phyloP scores from a whole-genome alignment of 352 stramenopile species.

The Phytophthora pisi region DNA sequence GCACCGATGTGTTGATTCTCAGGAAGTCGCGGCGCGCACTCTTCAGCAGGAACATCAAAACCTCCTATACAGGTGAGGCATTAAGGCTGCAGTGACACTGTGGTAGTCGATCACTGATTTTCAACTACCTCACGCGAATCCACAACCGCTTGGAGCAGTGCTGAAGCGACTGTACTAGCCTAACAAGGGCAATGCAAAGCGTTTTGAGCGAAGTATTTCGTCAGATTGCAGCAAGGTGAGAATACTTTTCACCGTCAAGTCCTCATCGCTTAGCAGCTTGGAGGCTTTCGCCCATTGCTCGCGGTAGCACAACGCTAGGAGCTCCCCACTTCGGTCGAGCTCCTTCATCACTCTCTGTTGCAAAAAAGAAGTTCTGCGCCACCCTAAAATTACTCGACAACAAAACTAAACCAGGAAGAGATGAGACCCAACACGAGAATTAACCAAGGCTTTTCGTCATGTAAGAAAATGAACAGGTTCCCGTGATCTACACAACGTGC shows the following conservation, averaged over 20 bases:
- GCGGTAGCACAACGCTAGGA: constrained; percentile 45
- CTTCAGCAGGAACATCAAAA: constrained; percentile 26
- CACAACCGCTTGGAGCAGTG: constrained; percentile 34
- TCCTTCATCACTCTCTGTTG: constrained; percentile 25
- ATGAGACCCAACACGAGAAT: background rate
- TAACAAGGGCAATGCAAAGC: background rate
- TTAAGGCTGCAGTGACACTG: too few relatives aligned
- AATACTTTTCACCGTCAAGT: constrained; percentile 18
- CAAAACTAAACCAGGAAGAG: background rate
- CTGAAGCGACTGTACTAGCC: constrained; percentile 28
- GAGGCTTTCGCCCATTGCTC: constrained; percentile 42
- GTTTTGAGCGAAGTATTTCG: background rate
- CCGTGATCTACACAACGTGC: background rate
- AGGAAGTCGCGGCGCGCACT: constrained; percentile 16
- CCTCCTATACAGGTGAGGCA: constrained; percentile 10
- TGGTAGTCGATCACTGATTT: background rate
- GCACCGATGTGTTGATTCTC: constrained; percentile 28
- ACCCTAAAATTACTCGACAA: background rate
- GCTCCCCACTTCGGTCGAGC: constrained; percentile 42
- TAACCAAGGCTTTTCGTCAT: background rate
- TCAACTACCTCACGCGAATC: constrained; percentile 26
- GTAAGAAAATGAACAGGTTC: background rate
- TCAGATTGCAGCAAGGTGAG: background rate
- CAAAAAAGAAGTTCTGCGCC: constrained; percentile 6
- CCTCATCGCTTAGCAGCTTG: constrained; percentile 15